Evolutionary conservation across 495 filamentous ascomycete species (phyloP), one percentile per base, ranked within the genome.

Genomic region (Corynascus novoguineensis): DNA sequence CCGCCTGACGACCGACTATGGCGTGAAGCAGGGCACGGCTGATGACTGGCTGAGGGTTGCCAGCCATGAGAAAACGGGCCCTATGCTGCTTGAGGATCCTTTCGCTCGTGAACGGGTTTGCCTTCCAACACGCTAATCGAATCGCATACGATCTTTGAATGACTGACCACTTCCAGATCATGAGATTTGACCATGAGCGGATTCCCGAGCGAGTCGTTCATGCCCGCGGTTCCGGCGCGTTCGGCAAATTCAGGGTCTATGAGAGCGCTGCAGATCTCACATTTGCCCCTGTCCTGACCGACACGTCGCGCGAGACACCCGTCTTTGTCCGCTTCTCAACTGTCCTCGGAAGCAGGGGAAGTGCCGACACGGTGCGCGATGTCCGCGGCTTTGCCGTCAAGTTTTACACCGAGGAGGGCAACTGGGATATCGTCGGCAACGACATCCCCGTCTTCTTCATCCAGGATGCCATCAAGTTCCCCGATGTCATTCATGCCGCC

Each of bases 161-260:
- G 19, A 25, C 4, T 31, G 9, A 31, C 14, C 4, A 0, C 4
- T 1, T 7, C 0, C 44, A 90, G 87, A 88, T 90, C 44, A 81
- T 83, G 66, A 81, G 83, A 55, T 92, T 95, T 65, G 89, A 93
- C 63, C 89, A 93, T 60, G 89, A 95, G 69, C 81, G 90, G 50
- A 92, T 93, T 50, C 90, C 90, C 3, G 90, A 95, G 71, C 79
- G 91, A 50, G 90, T 95, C 14, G 89, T 96, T 5, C 91, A 96
- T 65, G 91, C 91, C 27, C 86, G 90, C 31, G 91, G 90, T 21
- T 74, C 81, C 14, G 91, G 84, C 35, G 90, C 91, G 17, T 95
- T 93, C 62, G 91, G 91, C 12, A 89, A 80, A 28, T 95, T 95
- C 75, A 86, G 77, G 52, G 72, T 95, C 2, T 78, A 80, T 54